These are phyloP conservation scores for Phaeotremella skinneri DNA, from an alignment of 768 basidiomycete genomes.

Conservation along the genomic window DNA sequence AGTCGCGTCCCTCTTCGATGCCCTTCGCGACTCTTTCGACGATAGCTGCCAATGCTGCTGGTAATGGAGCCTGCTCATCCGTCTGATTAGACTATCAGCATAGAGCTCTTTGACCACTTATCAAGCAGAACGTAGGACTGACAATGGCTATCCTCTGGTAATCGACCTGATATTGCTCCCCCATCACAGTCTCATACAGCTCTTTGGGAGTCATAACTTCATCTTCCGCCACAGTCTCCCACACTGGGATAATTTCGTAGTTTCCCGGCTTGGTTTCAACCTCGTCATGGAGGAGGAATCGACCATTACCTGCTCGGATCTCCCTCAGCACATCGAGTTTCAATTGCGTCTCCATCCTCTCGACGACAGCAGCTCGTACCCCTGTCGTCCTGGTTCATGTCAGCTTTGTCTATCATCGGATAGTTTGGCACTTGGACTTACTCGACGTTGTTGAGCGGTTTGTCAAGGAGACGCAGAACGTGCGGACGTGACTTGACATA, in stretches of 20 bases:
- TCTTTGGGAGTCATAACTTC: constrained; percentile 52
- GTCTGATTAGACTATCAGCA: constrained; percentile 59
- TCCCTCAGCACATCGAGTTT: constrained; percentile 85
- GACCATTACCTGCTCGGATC: constrained; percentile 65
- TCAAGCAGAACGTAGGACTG: constrained; percentile 45
- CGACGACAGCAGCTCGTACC: constrained; percentile 82
- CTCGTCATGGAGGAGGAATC: constrained; percentile 90
- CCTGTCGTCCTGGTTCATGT: constrained; percentile 72
- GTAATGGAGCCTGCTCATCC: constrained; percentile 94
- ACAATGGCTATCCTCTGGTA: constrained; percentile 89
- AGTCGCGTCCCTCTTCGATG: constrained; percentile 59
- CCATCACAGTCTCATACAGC: constrained; percentile 47
- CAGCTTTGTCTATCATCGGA: background rate
- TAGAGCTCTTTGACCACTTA: too few species aligned
- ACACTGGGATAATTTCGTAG: constrained; percentile 87
- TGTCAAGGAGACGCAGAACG: constrained; percentile 80
- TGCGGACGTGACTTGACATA: constrained; percentile 62
- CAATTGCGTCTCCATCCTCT: constrained; percentile 82
- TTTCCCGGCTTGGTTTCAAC: constrained; percentile 86
- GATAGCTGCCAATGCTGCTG: constrained; percentile 75
- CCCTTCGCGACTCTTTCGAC: constrained; percentile 64
- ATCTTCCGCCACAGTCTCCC: constrained; percentile 70
- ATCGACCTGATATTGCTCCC: constrained; percentile 62
- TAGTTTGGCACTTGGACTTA: constrained; percentile 53
- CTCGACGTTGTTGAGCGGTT: constrained; percentile 93